A percentile compares a stretch with the other conserved stretches of the same genome.
Evolutionary conservation across 2,329 filamentous ascomycete species (phyloP).

Genomic region (Sporothrix dimorphospora): DNA sequence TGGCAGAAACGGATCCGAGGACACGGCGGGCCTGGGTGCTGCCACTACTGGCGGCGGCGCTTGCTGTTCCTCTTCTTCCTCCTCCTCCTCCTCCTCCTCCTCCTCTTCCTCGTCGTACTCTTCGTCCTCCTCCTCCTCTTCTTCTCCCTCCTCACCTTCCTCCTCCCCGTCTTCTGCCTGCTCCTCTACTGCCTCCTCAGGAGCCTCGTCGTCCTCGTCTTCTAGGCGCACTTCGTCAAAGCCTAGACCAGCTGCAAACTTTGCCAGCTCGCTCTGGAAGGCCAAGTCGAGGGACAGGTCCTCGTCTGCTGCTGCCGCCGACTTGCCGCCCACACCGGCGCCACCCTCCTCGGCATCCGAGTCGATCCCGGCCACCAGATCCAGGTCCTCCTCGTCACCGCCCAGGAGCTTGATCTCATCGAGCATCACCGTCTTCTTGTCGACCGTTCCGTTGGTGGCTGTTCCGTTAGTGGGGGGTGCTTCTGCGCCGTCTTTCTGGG

Average conservation of each 20-base stretch:
- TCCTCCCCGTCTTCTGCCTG: conserved; percentile 44
- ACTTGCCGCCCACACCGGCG: conserved; percentile 37
- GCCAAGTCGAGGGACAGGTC: conserved; percentile 37
- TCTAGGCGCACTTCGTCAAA: conserved; percentile 50
- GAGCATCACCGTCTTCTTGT: conserved; percentile 47
- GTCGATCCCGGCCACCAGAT: conserved; percentile 60
- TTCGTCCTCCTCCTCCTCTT: conserved; percentile 37
- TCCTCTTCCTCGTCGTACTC: conserved; percentile 42
- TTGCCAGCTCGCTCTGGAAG: conserved; percentile 54
- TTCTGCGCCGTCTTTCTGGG: neutral
- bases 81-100: conserved; percentile 38
- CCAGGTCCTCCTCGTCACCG: conserved; percentile 66
- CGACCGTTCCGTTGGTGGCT: conserved; percentile 8
- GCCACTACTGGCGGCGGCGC: conserved; percentile 32
- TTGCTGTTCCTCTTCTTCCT: conserved; percentile 42
- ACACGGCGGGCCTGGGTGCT: conserved; percentile 33
- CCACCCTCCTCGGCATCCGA: conserved; percentile 53
- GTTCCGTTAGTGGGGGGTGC: neutral
- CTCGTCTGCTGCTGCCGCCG: conserved; percentile 29
- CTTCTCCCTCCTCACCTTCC: conserved; percentile 43
- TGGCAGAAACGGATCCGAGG: conserved; percentile 29
- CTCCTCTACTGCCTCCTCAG: conserved; percentile 45
- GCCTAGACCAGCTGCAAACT: conserved; percentile 55
- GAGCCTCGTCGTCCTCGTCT: conserved; percentile 44
- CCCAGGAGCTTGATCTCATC: conserved; percentile 68